Conservation (phyloP, 257 asterid genomes). For the Ocimum tenuiflorum region DNA sequence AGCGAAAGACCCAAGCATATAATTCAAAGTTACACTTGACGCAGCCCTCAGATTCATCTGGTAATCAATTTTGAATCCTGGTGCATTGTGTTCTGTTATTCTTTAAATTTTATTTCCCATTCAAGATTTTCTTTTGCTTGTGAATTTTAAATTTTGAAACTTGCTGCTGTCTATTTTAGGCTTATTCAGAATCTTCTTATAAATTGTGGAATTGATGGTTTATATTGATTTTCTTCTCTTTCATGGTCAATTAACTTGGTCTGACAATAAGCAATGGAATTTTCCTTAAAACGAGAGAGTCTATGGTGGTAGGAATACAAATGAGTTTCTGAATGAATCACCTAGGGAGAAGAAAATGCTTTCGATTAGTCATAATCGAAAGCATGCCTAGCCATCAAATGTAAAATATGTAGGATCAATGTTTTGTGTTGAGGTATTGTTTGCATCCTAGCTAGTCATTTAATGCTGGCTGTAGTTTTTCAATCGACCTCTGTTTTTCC, state of each 20-base stretch:
- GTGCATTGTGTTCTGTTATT: too few species aligned
- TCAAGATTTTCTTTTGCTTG: neutral
- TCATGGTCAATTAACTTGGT: neutral
- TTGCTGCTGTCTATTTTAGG: neutral
- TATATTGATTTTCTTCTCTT: neutral
- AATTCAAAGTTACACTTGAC: conserved; percentile 18
- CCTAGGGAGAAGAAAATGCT: neutral
- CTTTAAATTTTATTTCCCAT: neutral
- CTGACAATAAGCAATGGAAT: neutral
- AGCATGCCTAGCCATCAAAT: neutral
- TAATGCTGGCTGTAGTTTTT: neutral
- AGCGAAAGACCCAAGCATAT: conserved; percentile 7
- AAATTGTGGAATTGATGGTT: neutral
- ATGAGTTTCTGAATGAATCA: too few species aligned
- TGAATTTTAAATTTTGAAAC: neutral
- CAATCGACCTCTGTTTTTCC: neutral
- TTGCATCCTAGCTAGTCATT: neutral
- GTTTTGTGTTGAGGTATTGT: neutral
- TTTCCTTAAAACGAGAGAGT: neutral
- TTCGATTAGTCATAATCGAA: neutral
- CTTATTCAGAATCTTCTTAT: neutral
- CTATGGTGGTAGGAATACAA: too few species aligned
- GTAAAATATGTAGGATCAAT: neutral
- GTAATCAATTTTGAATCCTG: conserved; percentile 25
- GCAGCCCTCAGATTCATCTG: conserved; percentile 38